A percentile compares a stretch with the other conserved stretches of the same genome.
phyloP scores from a whole-genome alignment of 2,329 filamentous ascomycete species.

The Cryphonectria carpinicola region DNA sequence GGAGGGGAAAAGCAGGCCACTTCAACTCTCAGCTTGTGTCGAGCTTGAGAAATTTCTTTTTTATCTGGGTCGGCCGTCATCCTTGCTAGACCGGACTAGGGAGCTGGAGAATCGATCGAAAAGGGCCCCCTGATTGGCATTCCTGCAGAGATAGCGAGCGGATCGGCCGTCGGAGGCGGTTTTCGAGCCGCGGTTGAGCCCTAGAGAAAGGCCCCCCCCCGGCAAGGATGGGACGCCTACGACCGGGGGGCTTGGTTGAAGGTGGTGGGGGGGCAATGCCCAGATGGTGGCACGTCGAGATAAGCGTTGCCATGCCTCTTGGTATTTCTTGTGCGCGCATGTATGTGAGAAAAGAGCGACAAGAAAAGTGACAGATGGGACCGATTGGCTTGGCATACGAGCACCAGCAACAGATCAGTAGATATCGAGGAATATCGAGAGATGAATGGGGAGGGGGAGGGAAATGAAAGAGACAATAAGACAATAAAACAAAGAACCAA shows the following conservation, averaged over 20 bases:
- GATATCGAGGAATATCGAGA: neutral
- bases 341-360: neutral
- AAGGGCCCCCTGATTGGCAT: constrained; percentile 14
- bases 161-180: constrained; percentile 10
- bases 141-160: constrained; percentile 22
- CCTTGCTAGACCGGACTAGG: constrained; percentile 10
- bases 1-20: neutral
- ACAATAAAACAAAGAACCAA: neutral
- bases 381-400: neutral
- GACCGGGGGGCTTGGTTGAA: no score
- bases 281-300: neutral
- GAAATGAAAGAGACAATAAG: neutral
- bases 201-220: neutral
- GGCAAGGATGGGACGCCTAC: neutral
- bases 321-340: neutral
- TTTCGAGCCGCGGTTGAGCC: neutral
- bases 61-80: constrained; percentile 21
- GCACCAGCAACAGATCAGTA: neutral
- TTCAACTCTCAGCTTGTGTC: neutral
- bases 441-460: neutral
- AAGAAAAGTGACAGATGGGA: neutral
- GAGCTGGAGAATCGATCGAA: neutral
- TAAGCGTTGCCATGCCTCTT: neutral
- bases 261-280: neutral
- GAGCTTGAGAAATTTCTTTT: constrained; percentile 19